A percentile compares a stretch with the other conserved stretches of the same genome.
Evolutionary conservation across 1,139 yeast species (phyloP).

Genomic region (Hansenula anomala): DNA sequence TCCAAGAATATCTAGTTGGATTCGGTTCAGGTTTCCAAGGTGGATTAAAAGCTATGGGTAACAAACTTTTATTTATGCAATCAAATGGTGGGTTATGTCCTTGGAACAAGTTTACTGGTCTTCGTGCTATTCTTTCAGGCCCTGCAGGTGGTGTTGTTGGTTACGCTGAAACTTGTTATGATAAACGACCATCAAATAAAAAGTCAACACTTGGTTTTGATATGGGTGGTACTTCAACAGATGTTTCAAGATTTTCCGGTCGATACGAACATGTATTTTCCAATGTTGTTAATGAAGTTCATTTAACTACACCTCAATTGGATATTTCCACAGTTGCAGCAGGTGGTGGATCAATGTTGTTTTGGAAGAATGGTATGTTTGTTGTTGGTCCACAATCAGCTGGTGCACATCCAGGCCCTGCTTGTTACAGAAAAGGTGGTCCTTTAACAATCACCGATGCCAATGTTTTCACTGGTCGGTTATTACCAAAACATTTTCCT

Average conservation of each 20-base stretch:
- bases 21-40: conserved; percentile 59
- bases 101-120: conserved; percentile 43
- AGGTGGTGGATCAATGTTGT: conserved; percentile 53
- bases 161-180: conserved; percentile 45
- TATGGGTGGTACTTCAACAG: conserved; percentile 63
- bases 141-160: conserved; percentile 67
- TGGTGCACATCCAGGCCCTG: conserved; percentile 58
- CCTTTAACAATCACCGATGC: conserved; percentile 60
- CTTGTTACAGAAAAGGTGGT: conserved; percentile 55
- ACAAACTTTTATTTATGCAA: conserved; percentile 51
- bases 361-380: conserved; percentile 50
- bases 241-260: conserved; percentile 46
- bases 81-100: conserved; percentile 58
- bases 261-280: conserved; percentile 50
- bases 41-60: conserved; percentile 22
- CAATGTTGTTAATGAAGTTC: conserved; percentile 52
- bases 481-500: conserved; percentile 52
- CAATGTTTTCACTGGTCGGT: conserved; percentile 44
- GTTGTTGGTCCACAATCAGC: conserved; percentile 60
- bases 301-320: conserved; percentile 53
- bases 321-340: conserved; percentile 59
- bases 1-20: conserved; percentile 52
- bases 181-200: conserved; percentile 32
- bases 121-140: conserved; percentile 51
- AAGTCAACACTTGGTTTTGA: conserved; percentile 50